Conservation (phyloP, 1,284 basidiomycete species). For the Cystobasidium slooffiae region DNA sequence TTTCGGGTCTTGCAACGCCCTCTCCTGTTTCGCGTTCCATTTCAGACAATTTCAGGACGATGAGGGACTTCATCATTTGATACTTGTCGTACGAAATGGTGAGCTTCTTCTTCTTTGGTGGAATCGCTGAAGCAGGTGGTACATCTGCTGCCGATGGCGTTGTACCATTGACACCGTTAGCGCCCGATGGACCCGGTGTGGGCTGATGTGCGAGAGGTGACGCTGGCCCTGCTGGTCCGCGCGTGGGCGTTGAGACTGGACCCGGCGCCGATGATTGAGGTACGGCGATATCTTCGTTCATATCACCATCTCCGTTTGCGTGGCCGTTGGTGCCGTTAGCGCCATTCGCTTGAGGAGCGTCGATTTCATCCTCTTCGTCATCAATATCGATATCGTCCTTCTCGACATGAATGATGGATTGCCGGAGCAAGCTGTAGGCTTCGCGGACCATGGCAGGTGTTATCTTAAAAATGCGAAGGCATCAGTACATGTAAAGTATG, state of each 20-base stretch:
- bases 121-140: conserved; percentile 51
- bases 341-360: conserved; percentile 58
- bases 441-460: conserved; percentile 91
- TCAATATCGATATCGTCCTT: conserved; percentile 99
- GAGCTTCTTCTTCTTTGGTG: conserved; percentile 71
- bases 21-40: conserved; percentile 75
- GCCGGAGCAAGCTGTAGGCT: conserved; percentile 87
- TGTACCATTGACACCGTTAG: conserved; percentile 48
- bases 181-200: conserved; percentile 53
- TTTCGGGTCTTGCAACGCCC: conserved; percentile 83
- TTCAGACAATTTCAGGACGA: conserved; percentile 79
- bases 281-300: conserved; percentile 46
- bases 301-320: conserved; percentile 59
- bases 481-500: too few relatives aligned
- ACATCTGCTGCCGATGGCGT: conserved; percentile 47
- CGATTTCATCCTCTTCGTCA: conserved; percentile 74
- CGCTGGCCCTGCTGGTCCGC: conserved; percentile 47
- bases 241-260: conserved; percentile 52
- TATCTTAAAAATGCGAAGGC: too few relatives aligned
- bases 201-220: conserved; percentile 36
- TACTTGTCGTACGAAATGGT: conserved; percentile 95
- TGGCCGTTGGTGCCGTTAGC: conserved; percentile 63
- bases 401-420: conserved; percentile 99
- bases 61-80: conserved; percentile 83
- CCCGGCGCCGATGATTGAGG: conserved; percentile 57